A percentile compares a stretch with the other conserved stretches of the same genome.
These are phyloP conservation scores for Saturnispora halmiae DNA, from an alignment of 805 yeast species.

Conservation along the genomic window DNA sequence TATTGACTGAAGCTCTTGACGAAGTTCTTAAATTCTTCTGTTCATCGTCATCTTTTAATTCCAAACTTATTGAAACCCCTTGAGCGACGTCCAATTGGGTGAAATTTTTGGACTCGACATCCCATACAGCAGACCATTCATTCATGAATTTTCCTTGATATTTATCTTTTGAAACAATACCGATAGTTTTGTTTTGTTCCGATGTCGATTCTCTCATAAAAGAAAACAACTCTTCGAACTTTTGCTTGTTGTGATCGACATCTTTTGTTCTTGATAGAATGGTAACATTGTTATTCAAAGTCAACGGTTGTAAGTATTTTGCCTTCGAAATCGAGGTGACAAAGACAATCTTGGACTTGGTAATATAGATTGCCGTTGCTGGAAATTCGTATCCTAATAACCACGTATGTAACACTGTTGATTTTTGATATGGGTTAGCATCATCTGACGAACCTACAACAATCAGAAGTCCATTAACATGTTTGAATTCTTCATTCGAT, in stretches of 20 bases:
- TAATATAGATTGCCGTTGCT: conserved; percentile 68
- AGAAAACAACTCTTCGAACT: conserved; percentile 50
- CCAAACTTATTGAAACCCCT: conserved; percentile 51
- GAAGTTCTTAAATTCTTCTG: conserved; percentile 57
- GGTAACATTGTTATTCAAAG: conserved; percentile 30
- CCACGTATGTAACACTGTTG: conserved; percentile 85
- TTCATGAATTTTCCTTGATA: conserved; percentile 77
- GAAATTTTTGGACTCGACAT: conserved; percentile 27
- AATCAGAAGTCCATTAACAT: conserved; percentile 46
- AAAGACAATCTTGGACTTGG: conserved; percentile 49
- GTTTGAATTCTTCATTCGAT: conserved; percentile 29
- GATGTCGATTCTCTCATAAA: conserved; percentile 36
- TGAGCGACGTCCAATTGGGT: conserved; percentile 44
- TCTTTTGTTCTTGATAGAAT: conserved; percentile 79
- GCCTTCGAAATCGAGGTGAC: conserved; percentile 82
- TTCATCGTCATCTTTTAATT: conserved; percentile 74
- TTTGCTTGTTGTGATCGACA: conserved; percentile 57
- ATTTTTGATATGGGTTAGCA: conserved; percentile 82
- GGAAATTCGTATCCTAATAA: conserved; percentile 90
- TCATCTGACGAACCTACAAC: conserved; percentile 82
- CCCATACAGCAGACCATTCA: conserved; percentile 56
- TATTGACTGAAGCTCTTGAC: conserved; percentile 62
- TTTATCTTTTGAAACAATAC: conserved; percentile 64
- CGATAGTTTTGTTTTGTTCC: conserved; percentile 37
- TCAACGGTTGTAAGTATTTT: conserved; percentile 57